Percentiles rank a stretch among this genome's conserved stretches.
These are phyloP conservation scores for Lecanosticta acicola DNA, from an alignment of 2,329 filamentous ascomycete species.

Conservation along the genomic window DNA sequence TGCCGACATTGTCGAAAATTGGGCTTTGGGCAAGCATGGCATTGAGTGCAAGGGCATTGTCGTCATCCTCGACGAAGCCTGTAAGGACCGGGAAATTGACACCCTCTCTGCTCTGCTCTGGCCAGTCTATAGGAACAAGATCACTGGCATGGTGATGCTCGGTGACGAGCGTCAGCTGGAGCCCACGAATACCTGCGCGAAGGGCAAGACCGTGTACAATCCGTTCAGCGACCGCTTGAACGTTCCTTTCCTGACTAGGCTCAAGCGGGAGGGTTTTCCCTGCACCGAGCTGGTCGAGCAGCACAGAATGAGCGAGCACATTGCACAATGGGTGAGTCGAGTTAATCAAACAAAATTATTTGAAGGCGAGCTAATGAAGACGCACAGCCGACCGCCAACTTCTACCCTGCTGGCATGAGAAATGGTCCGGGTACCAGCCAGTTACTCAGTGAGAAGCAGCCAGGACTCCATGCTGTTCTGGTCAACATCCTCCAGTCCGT, in stretches of 20 bases:
- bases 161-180: slow-evolving; percentile 18
- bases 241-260: slow-evolving; percentile 13
- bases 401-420: slow-evolving; percentile 16
- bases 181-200: slow-evolving; percentile 15
- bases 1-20: slow-evolving; percentile 15
- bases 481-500: slow-evolving; percentile 9
- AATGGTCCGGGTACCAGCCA: slow-evolving; percentile 9
- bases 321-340: not conserved
- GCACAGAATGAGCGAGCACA: slow-evolving; percentile 13
- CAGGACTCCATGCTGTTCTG: slow-evolving; percentile 13
- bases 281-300: slow-evolving; percentile 17
- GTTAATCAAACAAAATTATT: too few relatives aligned
- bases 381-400: slow-evolving; percentile 15
- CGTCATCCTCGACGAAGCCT: slow-evolving; percentile 19
- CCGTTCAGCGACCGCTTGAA: slow-evolving; percentile 13
- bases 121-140: slow-evolving; percentile 11
- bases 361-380: too few relatives aligned
- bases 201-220: slow-evolving; percentile 14
- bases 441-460: slow-evolving; percentile 8
- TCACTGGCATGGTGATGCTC: slow-evolving; percentile 19
- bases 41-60: slow-evolving; percentile 12
- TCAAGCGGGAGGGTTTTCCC: slow-evolving; percentile 16
- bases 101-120: slow-evolving; percentile 11
- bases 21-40: slow-evolving; percentile 12
- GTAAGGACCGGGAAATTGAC: slow-evolving; percentile 21